Conservation (phyloP, 2,329 filamentous ascomycete species). For the Colletotrichum orchidophilum region DNA sequence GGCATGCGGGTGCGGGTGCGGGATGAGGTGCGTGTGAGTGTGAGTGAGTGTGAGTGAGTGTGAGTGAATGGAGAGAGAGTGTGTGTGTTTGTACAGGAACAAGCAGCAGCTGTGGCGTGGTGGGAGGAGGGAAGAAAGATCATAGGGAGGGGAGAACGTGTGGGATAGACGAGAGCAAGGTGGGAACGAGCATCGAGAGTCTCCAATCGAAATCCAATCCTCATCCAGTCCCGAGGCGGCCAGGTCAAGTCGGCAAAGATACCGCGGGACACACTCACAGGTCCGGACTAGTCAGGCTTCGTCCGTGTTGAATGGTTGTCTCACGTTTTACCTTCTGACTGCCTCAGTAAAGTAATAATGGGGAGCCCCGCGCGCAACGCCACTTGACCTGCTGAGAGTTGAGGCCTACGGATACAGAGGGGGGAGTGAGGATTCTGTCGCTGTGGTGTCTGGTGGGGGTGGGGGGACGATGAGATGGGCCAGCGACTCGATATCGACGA, state of each 20-base stretch:
- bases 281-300: conserved; percentile 30
- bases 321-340: conserved; percentile 31
- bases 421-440: not conserved
- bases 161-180: conserved; percentile 16
- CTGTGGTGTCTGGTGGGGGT: not conserved
- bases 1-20: conserved; percentile 8
- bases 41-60: not conserved
- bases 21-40: conserved; percentile 4
- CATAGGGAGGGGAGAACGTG: conserved; percentile 12
- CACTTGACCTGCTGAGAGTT: not conserved
- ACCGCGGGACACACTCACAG: conserved; percentile 4
- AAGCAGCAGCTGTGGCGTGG: not conserved
- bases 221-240: not conserved
- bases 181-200: not conserved
- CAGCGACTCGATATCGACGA: not conserved
- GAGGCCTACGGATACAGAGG: not conserved
- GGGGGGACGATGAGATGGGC: not conserved
- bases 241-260: conserved; percentile 21
- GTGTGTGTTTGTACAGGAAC: not conserved
- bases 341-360: conserved; percentile 22
- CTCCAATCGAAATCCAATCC: conserved; percentile 1
- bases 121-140: conserved; percentile 8
- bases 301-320: conserved; percentile 32
- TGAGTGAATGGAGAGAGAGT: no score
- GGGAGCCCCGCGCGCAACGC: conserved; percentile 30